Evolutionary conservation across 768 basidiomycete species (phyloP).

Genomic region (Clitopilus hobsonii): DNA sequence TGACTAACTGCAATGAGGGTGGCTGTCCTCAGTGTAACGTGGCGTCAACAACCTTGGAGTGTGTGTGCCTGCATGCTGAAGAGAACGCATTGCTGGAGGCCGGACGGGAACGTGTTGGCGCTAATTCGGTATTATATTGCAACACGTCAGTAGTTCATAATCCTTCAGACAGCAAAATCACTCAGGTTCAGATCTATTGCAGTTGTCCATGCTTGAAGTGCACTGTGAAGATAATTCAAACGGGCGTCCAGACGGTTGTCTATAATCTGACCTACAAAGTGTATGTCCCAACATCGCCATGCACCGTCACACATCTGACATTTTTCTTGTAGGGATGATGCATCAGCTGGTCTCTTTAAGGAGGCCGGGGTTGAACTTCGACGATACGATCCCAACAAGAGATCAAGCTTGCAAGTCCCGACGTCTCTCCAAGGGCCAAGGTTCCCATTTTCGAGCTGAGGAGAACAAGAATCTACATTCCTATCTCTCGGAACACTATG

Average conservation of each 20-base stretch:
- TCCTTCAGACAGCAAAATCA: not conserved
- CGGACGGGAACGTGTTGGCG: constrained; percentile 84
- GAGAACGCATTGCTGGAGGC: constrained; percentile 96
- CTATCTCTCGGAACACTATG: constrained; percentile 23
- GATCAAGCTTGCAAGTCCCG: not conserved
- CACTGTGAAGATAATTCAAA: constrained; percentile 96
- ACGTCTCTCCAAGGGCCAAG: not conserved
- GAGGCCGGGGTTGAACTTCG: constrained; percentile 82
- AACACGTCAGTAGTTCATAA: constrained; percentile 72
- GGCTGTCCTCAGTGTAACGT: constrained; percentile 83
- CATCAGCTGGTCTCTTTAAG: constrained; percentile 70
- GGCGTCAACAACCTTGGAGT: constrained; percentile 55
- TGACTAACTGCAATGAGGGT: constrained; percentile 87
- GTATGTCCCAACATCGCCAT: constrained; percentile 38
- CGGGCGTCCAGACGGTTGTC: constrained; percentile 86
- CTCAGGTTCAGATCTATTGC: constrained; percentile 3
- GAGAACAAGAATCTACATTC: not conserved
- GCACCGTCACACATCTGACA: constrained; percentile 1
- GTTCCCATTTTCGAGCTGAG: not conserved
- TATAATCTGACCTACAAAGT: constrained; percentile 96
- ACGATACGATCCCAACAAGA: constrained; percentile 51
- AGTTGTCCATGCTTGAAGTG: constrained; percentile 99
- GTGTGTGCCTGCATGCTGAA: constrained; percentile 95
- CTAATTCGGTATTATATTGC: constrained; percentile 87
- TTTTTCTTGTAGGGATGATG: constrained; percentile 65